Evolutionary conservation across 805 yeast genomes (phyloP), one percentile per base, ranked within the genome.

Genomic region (Schizosaccharomyces octosporus): DNA sequence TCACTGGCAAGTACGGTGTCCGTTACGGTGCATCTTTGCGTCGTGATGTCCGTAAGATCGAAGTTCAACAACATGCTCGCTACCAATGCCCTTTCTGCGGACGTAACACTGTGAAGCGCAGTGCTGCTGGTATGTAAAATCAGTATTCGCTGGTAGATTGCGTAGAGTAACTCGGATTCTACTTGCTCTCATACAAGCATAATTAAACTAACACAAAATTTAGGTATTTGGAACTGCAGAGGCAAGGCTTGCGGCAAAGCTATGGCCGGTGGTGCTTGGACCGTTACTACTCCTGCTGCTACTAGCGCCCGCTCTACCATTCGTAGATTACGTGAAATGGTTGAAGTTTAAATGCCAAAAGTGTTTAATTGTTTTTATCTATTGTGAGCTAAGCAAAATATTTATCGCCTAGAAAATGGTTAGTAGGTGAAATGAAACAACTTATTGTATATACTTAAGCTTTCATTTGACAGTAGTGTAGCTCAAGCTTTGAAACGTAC

Each of bases 1-100:
- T 93, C 83, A 93, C 99, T 78, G 99, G 99, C 84, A 94, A 94
- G 83, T 93, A 87, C 84, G 99, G 99, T 87, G 97, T 93, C 81
- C 89, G 99, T 84, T 93, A 93, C 83, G 95, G 99, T 89, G 90
- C 98, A 73, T 94, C 99, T 69, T 82, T 93, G 79, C 90, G 99
- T 85, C 87, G 97, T 81, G 97, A 88, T 80, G 86, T 95, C 83
- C 89, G 89, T 85, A 93, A 93, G 83, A 81, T 93, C 79, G 98
- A 94, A 81, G 84, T 87, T 74, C 97, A 88, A 80, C 97, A 89
- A 78, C 98, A 90, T 80, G 85, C 98, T 73, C 87, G 86, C 76
- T 93, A 94, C 85, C 95, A 87, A 79, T 93, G 97, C 79, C 82
- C 98, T 66, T 93, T 93, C 97, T 90, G 97, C 81, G 99, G 99